These are phyloP conservation scores for Penicillium fuscoglaucum DNA, from an alignment of 2,329 filamentous ascomycete species.

Conservation along the genomic window DNA sequence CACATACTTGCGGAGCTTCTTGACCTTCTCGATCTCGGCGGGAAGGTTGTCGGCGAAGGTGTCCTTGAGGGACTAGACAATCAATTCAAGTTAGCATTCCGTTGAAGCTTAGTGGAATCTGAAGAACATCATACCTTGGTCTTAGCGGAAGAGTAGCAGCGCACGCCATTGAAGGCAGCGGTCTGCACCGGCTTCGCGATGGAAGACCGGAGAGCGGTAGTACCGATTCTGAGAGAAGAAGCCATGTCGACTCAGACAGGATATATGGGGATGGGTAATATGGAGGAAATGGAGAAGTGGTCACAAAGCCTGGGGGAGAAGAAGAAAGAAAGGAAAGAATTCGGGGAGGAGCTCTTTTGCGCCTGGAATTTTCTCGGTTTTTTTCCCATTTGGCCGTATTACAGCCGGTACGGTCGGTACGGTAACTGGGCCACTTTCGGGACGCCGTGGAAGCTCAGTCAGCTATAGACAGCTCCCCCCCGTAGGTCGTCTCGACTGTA, in stretches of 20 bases:
- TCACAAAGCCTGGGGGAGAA: constrained; percentile 34
- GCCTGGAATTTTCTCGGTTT: constrained; percentile 34
- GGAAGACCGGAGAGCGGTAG: constrained; percentile 77
- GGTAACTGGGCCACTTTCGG: constrained; percentile 22
- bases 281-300: constrained; percentile 35
- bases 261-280: constrained; percentile 18
- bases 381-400: constrained; percentile 38
- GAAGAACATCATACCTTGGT: constrained; percentile 63
- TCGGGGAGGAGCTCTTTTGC: constrained; percentile 32
- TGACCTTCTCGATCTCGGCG: constrained; percentile 98
- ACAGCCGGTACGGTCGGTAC: constrained; percentile 30
- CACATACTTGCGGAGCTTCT: constrained; percentile 91
- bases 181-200: constrained; percentile 67
- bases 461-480: neutral
- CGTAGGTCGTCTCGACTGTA: constrained; percentile 18
- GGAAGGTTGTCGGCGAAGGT: constrained; percentile 95
- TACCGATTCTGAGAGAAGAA: constrained; percentile 76
- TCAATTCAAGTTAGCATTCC: constrained; percentile 29
- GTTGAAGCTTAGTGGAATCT: constrained; percentile 7
- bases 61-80: constrained; percentile 84
- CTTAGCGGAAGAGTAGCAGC: constrained; percentile 88
- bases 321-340: constrained; percentile 36
- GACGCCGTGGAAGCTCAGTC: constrained; percentile 18
- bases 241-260: constrained; percentile 65
- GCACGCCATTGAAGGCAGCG: constrained; percentile 75